phyloP scores from a whole-genome alignment of 768 basidiomycete species.

The Scleroderma citrinum region DNA sequence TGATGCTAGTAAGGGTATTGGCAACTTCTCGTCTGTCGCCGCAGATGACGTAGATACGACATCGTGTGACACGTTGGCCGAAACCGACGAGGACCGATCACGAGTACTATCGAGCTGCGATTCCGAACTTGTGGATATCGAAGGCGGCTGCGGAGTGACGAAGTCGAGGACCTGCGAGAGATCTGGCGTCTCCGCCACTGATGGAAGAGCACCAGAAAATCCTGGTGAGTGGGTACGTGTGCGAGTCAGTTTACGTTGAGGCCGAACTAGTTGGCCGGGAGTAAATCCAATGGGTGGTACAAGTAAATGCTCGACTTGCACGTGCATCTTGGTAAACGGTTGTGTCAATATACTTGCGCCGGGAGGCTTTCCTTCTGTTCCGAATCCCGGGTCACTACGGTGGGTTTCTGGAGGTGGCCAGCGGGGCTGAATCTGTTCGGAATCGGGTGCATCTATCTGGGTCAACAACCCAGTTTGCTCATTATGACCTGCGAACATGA shows the following conservation, averaged over 20 bases:
- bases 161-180: slow-evolving; percentile 17
- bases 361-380: not conserved
- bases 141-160: not conserved
- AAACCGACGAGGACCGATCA: slow-evolving; percentile 4
- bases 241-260: not conserved
- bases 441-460: not conserved
- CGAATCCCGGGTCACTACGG: not conserved
- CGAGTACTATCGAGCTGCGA: not conserved
- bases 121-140: not conserved
- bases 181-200: slow-evolving; percentile 8
- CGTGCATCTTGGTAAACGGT: not conserved
- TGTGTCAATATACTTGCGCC: not conserved
- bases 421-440: not conserved
- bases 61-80: slow-evolving; percentile 8
- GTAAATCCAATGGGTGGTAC: not conserved
- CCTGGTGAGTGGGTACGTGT: not conserved
- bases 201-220: not conserved
- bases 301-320: not conserved
- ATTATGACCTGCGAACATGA: not conserved
- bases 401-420: not conserved
- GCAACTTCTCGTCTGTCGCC: not conserved
- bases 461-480: not conserved
- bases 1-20: slow-evolving; percentile 22
- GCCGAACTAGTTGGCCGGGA: not conserved
- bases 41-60: slow-evolving; percentile 6